Conservation (phyloP, 1,139 yeast genomes). For the Suhomyces atakaporum region DNA sequence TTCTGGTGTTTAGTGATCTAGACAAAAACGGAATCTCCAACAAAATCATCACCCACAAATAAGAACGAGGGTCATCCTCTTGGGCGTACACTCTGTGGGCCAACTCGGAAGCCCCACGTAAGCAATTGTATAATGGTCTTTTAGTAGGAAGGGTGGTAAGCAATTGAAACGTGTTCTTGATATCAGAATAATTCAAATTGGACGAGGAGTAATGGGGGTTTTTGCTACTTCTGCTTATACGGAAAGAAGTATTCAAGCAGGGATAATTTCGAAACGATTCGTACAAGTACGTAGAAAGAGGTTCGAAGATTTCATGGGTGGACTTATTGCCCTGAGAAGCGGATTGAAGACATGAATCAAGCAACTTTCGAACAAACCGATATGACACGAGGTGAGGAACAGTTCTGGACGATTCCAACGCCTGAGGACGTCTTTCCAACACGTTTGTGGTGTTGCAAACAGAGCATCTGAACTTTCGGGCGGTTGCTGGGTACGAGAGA, state of each 20-base stretch:
- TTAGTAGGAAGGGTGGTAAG: constrained; percentile 56
- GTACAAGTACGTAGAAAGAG: constrained; percentile 48
- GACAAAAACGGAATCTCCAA: constrained; percentile 62
- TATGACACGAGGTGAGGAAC: constrained; percentile 28
- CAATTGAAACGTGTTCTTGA: constrained; percentile 43
- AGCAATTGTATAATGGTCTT: constrained; percentile 56
- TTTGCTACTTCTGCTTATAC: constrained; percentile 22
- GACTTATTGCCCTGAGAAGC: constrained; percentile 14
- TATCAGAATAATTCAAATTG: constrained; percentile 49
- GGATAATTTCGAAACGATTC: constrained; percentile 42
- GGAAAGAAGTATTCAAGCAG: constrained; percentile 54
- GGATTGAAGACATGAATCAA: constrained; percentile 30
- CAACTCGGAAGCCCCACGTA: constrained; percentile 50
- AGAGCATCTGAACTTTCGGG: constrained; percentile 56
- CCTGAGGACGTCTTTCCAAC: constrained; percentile 18
- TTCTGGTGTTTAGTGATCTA: constrained; percentile 33
- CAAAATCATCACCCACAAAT: constrained; percentile 60
- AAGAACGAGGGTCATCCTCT: constrained; percentile 35
- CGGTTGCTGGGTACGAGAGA: constrained; percentile 48
- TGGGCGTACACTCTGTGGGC: constrained; percentile 47
- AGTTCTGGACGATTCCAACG: constrained; percentile 5
- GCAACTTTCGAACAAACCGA: constrained; percentile 27
- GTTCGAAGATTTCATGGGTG: constrained; percentile 48
- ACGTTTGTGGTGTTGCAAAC: constrained; percentile 55
- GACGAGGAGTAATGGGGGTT: constrained; percentile 39